Evolutionary conservation across 805 yeast species (phyloP).

Genomic region (Teunomyces stri): DNA sequence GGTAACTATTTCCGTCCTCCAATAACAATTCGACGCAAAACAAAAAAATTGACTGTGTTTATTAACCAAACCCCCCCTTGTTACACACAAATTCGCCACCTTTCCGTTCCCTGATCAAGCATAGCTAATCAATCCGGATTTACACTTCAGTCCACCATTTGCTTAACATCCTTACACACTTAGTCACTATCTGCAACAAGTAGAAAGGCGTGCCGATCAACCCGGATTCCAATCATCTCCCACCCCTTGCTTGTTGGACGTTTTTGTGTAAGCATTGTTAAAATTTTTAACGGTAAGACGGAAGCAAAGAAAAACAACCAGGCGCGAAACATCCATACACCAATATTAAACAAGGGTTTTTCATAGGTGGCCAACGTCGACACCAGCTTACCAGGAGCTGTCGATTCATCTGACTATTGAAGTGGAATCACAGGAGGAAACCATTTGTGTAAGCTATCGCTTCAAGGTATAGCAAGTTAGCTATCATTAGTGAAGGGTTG

Average conservation of each 20-base stretch:
- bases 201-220: not conserved
- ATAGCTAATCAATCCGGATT: slow-evolving; percentile 1
- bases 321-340: slow-evolving; percentile 23
- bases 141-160: not conserved
- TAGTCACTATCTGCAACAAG: not conserved
- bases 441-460: not conserved
- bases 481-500: not conserved
- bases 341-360: slow-evolving; percentile 15
- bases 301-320: not conserved
- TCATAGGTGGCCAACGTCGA: not conserved
- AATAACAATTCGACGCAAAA: slow-evolving; percentile 3
- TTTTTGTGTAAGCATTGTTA: not conserved
- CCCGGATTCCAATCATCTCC: not conserved
- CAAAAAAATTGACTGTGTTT: slow-evolving; percentile 4
- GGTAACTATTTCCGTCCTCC: not conserved
- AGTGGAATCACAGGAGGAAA: not conserved
- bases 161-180: not conserved
- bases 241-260: not conserved
- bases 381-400: not conserved
- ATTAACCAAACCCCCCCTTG: slow-evolving; percentile 2
- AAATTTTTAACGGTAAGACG: not conserved
- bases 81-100: slow-evolving; percentile 1
- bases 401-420: not conserved
- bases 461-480: not conserved
- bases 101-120: not conserved